A percentile compares a stretch with the other conserved stretches of the same genome.
Conservation (phyloP, 2,329 filamentous ascomycete genomes). For the Paraphoma chrysanthemicola region DNA sequence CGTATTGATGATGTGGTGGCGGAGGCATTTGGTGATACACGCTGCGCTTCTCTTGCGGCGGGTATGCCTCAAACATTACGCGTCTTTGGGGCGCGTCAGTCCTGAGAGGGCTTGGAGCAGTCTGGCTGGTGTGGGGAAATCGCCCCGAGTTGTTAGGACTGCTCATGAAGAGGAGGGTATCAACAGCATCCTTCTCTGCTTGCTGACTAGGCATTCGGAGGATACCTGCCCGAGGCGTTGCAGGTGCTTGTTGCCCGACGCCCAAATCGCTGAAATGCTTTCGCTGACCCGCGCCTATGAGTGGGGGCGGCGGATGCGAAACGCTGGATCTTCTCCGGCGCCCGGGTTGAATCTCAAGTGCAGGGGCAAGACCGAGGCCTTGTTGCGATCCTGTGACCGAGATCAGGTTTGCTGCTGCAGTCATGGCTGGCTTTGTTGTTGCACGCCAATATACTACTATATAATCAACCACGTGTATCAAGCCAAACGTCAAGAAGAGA, state of each 20-base stretch:
- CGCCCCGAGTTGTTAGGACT: slow-evolving; percentile 71
- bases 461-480: not conserved
- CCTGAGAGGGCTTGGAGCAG: slow-evolving; percentile 38
- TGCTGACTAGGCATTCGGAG: slow-evolving; percentile 74
- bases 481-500: not conserved
- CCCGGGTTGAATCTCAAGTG: slow-evolving; percentile 39
- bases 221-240: slow-evolving; percentile 54
- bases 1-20: slow-evolving; percentile 31
- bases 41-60: slow-evolving; percentile 30
- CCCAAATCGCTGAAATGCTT: slow-evolving; percentile 44
- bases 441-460: slow-evolving; percentile 37
- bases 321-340: slow-evolving; percentile 47
- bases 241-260: slow-evolving; percentile 33
- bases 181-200: slow-evolving; percentile 79
- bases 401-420: slow-evolving; percentile 36
- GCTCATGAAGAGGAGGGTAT: slow-evolving; percentile 82
- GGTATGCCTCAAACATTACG: slow-evolving; percentile 46
- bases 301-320: slow-evolving; percentile 39
- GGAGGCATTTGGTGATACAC: slow-evolving; percentile 29
- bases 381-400: slow-evolving; percentile 33
- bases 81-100: slow-evolving; percentile 39
- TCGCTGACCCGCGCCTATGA: slow-evolving; percentile 33
- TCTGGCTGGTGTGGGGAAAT: slow-evolving; percentile 32
- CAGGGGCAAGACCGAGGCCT: slow-evolving; percentile 38
- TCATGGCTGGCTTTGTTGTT: slow-evolving; percentile 32